Evolutionary conservation across 768 basidiomycete species (phyloP).

Genomic region (Panaeolus cyanescens): DNA sequence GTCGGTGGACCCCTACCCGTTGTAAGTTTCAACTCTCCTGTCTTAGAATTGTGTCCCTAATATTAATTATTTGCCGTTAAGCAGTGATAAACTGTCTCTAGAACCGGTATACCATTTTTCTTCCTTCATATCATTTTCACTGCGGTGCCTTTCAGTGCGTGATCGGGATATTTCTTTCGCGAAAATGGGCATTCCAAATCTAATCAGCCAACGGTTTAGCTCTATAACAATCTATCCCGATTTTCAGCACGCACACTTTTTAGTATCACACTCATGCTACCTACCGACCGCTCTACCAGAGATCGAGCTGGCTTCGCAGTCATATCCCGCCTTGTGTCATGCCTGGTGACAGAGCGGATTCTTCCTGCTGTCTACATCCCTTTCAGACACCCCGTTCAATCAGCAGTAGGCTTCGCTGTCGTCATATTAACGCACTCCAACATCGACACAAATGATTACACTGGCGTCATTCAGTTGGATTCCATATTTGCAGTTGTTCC

Average conservation of each 20-base stretch:
- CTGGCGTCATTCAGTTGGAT: slow-evolving; percentile 27
- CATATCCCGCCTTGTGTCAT: slow-evolving; percentile 52
- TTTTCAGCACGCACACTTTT: background rate
- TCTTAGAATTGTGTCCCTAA: background rate
- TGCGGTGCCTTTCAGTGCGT: background rate
- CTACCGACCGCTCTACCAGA: slow-evolving; percentile 17
- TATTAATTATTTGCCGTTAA: background rate
- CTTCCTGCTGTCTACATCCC: slow-evolving; percentile 49
- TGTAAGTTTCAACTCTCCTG: background rate
- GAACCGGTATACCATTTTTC: background rate
- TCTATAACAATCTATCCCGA: background rate
- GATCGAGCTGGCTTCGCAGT: slow-evolving; percentile 51
- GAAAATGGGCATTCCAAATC: slow-evolving; percentile 39
- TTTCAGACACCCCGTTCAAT: slow-evolving; percentile 32
- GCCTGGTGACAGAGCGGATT: slow-evolving; percentile 59
- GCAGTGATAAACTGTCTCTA: background rate
- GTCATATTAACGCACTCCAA: slow-evolving; percentile 32
- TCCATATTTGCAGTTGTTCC: slow-evolving; percentile 48
- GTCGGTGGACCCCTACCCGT: background rate
- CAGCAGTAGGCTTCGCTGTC: slow-evolving; percentile 39
- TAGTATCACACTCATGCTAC: background rate
- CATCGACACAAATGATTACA: slow-evolving; percentile 23
- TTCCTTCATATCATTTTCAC: background rate
- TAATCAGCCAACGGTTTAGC: background rate
- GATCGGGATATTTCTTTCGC: background rate